Base-by-base conservation (phyloP, 23 red algal species). In the Porphyridium purpureum region DNA sequence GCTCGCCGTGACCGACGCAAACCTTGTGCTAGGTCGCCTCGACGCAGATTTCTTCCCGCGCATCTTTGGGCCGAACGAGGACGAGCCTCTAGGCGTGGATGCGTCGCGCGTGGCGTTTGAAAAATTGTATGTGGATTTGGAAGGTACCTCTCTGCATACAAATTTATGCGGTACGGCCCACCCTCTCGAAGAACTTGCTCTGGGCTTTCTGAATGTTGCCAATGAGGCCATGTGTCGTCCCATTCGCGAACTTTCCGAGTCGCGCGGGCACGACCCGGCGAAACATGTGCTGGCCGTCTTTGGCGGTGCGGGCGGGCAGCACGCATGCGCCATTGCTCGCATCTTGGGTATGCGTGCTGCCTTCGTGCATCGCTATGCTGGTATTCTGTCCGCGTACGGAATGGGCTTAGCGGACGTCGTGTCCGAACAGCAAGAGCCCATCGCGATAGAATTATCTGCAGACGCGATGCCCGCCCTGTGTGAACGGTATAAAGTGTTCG, bases 211-310 rank as follows among this genome's bases (percentile, higher is more conserved):
- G 25, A 57, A 35, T 30, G 90, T 98, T 19, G 90, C 90, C 25
- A 98, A 98, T 58, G 90, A 98, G 47, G 35, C 77, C 9, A 98
- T 98, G 90, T 98, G 90, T 66, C 80, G 90, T 17, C 90, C 90
- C 50, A 98, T 98, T 21, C 90, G 90, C 21, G 50, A 75, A 27
- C 52, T 98, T 1, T 86, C 90, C 49, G 90, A 98, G 65, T 64
- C 59, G 15, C 59, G 55, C 9, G 59, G 69, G n/a, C 69, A 82
- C 58, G 90, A 98, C 61, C 62, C 64, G 21, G 64, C 70, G 26
- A 28, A 66, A 52, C 90, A 98, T 58, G 63, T 64, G 34, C 70
- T 98, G 22, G 80, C 90, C 14, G 72, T 67, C 59, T 98, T 98
- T 58, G 90, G 90, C 33, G 90, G 90, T 36, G 90, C 90, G 20